Base-by-base conservation (phyloP, 1,284 basidiomycete genomes). In the Ustilago nuda region DNA sequence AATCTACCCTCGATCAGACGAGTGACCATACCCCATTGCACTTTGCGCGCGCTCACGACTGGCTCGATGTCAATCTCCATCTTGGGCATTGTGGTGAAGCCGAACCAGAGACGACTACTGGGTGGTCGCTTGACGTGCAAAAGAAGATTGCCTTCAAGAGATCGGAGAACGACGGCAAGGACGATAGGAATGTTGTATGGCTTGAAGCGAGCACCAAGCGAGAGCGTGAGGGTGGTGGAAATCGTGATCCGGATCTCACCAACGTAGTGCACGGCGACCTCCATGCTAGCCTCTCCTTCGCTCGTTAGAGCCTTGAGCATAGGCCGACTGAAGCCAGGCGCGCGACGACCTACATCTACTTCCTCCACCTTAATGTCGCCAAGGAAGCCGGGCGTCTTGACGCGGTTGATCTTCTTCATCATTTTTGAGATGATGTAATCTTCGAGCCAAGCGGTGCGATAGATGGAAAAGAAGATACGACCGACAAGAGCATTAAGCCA, bases 401-500 rank as follows among this genome's bases (percentile, higher is more conserved):
- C 92, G 85, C 94, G 94, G 37, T 92, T 90, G 23, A 99, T 88
- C 85, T 98, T 98, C 88, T 93, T 94, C 91, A 95, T 96, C 71
- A 98, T 89, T 59, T 93, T 91, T 46, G 90, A 89, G 72, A 95
- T 93, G 86, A 99, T 94, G 85, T 92, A 92, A 61, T 88, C 88
- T 83, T 97, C 94, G 63, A 97, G 88, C 50, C 88, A 88, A 52
- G 92, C 89, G 0, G 95, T 97, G 69, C 91, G 91, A 86, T 97
- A 96, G 82, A 93, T 91, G 76, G 92, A 93, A 87, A 96, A 93
- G 88, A 98, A 98, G 48, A 98, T 86, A 23, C 96, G 91, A 2
- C 95, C 96, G 57, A 98, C 86, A 59, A 98, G 87, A 0, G 94
- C 96, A 82, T 99, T 99, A 59, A 98, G 89, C 96, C 97, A 99